Percentiles rank a stretch among this genome's conserved stretches.
These are phyloP conservation scores for Fusarium sp. DNA, from an alignment of 2,329 filamentous ascomycete species.

Conservation along the genomic window DNA sequence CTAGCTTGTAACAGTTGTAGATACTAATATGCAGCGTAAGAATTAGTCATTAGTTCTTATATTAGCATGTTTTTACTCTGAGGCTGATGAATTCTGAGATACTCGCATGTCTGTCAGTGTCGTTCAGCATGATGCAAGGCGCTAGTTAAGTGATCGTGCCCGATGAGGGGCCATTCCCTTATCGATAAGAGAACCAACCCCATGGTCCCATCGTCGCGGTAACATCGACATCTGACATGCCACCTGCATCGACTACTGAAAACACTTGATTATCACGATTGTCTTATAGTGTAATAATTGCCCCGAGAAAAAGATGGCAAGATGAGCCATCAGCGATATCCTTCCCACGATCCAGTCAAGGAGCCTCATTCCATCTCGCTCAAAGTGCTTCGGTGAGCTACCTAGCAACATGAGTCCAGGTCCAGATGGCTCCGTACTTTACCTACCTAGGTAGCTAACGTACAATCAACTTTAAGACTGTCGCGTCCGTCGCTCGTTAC, in stretches of 20 bases:
- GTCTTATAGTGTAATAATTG: neutral
- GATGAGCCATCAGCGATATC: conserved; percentile 68
- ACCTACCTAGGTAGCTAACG: conserved; percentile 5
- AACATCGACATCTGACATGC: neutral
- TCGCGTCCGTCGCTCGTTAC: conserved; percentile 81
- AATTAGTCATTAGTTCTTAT: neutral
- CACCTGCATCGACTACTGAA: neutral
- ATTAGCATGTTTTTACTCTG: neutral
- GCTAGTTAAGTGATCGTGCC: neutral
- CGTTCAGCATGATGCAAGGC: neutral
- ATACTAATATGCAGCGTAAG: neutral
- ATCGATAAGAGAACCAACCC: conserved; percentile 29
- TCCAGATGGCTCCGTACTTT: neutral
- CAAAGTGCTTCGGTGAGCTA: conserved; percentile 73
- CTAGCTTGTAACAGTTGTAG: conserved; percentile 12
- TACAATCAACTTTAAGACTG: conserved; percentile 62
- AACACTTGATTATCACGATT: neutral
- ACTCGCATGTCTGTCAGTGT: neutral
- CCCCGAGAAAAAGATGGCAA: conserved; percentile 14
- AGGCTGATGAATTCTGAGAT: neutral
- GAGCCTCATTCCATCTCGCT: conserved; percentile 82
- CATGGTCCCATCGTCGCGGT: neutral
- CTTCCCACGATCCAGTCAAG: conserved; percentile 68
- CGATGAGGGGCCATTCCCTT: conserved; percentile 11
- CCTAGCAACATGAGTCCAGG: conserved; percentile 45